Base-by-base conservation (phyloP, 1,284 basidiomycete genomes). In the Ustilago cynodontis region DNA sequence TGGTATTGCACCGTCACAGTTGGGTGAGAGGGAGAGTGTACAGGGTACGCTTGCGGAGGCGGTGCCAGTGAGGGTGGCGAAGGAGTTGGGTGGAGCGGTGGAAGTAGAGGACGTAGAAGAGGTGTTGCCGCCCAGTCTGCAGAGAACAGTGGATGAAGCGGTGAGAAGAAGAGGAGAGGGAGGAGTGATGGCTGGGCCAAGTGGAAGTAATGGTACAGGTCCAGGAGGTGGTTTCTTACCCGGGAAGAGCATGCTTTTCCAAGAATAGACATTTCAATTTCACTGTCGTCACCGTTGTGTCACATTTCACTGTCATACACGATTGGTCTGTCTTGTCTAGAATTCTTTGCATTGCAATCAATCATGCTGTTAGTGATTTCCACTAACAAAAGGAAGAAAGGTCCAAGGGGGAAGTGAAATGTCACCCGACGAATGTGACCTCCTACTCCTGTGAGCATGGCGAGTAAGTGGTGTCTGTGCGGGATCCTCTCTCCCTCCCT, bases 371-470 rank as follows among this genome's bases (percentile, higher is more conserved):
- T n/a, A n/a, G n/a, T n/a, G n/a, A n/a, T n/a, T n/a, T n/a, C n/a
- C n/a, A n/a, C n/a, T n/a, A n/a, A n/a, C n/a, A n/a, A n/a, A n/a
- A n/a, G n/a, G 41, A 50, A 26, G 47, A n/a, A 43, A 33, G 47
- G 47, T 20, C 18, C 28, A 54, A 18, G n/a, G 10, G 39, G 22
- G 37, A 33, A 39, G 7, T n/a, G 43, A 35, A 22, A 53, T 76
- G 73, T 76, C 26, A 76, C 73, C 73, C 65, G 65, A 66, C 67
- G 60, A 60, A 71, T 73, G 67, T 76, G 73, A 76, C 73, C 73
- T 63, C 64, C 33, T 50, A 33, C 66, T 53, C 61, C 64, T 64
- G 22, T 43, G 14, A 59, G 72, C 39, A 67, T 50, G 56, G 51
- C 52, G 65, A 50, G 60, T 51, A 52, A 37, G 73, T 58, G 73